These are phyloP conservation scores for Saturnispora dispora DNA, from an alignment of 805 yeast genomes.

Conservation along the genomic window DNA sequence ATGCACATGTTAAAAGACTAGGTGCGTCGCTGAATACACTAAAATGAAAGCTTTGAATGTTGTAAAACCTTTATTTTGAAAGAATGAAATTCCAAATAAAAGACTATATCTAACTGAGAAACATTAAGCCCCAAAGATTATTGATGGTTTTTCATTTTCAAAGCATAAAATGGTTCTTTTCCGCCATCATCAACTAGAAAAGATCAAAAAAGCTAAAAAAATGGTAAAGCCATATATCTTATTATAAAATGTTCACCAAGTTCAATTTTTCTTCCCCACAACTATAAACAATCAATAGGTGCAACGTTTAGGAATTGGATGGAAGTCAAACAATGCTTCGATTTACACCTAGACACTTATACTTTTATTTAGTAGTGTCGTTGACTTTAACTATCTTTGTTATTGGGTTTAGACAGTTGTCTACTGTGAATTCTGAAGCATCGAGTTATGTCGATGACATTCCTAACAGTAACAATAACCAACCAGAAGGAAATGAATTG, in stretches of 20 bases:
- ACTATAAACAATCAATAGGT: background rate
- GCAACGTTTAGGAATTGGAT: background rate
- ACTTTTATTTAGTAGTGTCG: background rate
- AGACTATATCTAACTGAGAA: too few relatives aligned
- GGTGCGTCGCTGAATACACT: too few relatives aligned
- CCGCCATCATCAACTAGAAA: background rate
- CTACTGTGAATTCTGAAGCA: background rate
- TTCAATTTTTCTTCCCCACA: background rate
- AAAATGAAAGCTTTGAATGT: too few relatives aligned
- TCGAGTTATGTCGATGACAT: slow-evolving; percentile 4
- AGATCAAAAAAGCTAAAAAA: background rate
- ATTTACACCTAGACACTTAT: slow-evolving; percentile 4
- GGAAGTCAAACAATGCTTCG: background rate
- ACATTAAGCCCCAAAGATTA: background rate
- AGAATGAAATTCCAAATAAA: too few relatives aligned
- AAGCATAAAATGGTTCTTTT: background rate
- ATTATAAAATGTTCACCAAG: background rate
- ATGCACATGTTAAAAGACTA: too few relatives aligned
- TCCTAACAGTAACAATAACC: background rate
- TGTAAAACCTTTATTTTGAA: too few relatives aligned
- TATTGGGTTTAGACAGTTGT: background rate
- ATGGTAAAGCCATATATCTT: background rate
- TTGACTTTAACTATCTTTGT: background rate
- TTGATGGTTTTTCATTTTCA: background rate
- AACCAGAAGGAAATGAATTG: background rate